Percentiles rank a stretch among this genome's conserved stretches.
These are phyloP conservation scores for Pythium dissotocum DNA, from an alignment of 352 stramenopile species.

Conservation along the genomic window DNA sequence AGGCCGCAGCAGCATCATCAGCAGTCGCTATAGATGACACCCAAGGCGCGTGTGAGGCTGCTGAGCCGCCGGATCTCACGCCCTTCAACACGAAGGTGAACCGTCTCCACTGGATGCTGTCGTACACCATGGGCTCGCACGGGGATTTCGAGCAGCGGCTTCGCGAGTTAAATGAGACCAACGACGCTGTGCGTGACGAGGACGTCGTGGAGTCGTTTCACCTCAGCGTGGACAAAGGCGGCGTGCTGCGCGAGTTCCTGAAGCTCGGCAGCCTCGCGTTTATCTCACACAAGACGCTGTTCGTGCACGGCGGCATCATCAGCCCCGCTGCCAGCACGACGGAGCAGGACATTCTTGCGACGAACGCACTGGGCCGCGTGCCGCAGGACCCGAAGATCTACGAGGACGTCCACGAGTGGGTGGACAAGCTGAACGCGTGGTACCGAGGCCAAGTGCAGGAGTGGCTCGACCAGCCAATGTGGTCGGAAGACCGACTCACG, in stretches of 20 bases:
- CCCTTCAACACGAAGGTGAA: constrained; percentile 76
- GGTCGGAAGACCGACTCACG: constrained; percentile 45
- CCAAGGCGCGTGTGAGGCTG: neutral
- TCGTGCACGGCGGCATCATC: constrained; percentile 92
- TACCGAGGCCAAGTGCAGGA: constrained; percentile 71
- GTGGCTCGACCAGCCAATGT: constrained; percentile 81
- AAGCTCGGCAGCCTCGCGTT: constrained; percentile 76
- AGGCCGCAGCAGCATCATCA: neutral
- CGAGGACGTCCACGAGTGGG: constrained; percentile 47
- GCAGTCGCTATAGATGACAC: neutral
- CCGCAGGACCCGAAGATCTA: constrained; percentile 46
- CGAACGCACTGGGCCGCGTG: constrained; percentile 70
- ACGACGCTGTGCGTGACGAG: constrained; percentile 56
- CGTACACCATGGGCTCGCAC: constrained; percentile 90
- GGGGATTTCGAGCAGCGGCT: constrained; percentile 90
- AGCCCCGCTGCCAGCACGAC: constrained; percentile 20
- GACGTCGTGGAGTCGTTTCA: constrained; percentile 80
- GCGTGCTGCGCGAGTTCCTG: constrained; percentile 87
- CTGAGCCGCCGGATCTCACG: constrained; percentile 22
- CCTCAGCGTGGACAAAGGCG: constrained; percentile 65
- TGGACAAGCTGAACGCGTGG: constrained; percentile 81
- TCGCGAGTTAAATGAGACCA: constrained; percentile 55
- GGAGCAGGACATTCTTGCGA: constrained; percentile 34
- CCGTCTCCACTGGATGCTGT: constrained; percentile 88
- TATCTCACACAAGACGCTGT: constrained; percentile 86